Conservation (phyloP, 1,284 basidiomycete species). For the Rhodotorula mucilaginosa region DNA sequence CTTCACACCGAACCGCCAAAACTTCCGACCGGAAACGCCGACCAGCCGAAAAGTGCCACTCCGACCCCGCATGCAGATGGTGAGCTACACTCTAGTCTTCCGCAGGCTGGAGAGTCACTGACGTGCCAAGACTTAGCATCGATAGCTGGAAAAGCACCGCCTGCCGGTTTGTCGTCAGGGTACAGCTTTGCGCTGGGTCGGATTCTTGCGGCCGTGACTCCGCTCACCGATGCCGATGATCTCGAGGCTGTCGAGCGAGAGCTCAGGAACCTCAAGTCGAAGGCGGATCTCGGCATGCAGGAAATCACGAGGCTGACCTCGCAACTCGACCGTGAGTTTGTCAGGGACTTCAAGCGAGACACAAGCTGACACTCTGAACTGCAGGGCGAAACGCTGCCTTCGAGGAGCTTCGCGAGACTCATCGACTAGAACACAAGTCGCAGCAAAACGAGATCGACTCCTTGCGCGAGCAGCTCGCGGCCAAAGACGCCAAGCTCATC, state of each 20-base stretch:
- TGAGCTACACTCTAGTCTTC: no score
- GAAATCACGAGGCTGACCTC: conserved; percentile 70
- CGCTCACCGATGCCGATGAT: conserved; percentile 59
- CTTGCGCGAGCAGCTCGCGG: conserved; percentile 57
- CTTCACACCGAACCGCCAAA: no score
- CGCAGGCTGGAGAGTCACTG: no score
- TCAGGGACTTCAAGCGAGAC: not conserved
- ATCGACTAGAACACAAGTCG: conserved; percentile 70
- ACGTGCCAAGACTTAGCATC: no score
- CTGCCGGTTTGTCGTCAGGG: not conserved
- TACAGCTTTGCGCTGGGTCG: conserved; percentile 4
- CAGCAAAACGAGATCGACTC: conserved; percentile 69
- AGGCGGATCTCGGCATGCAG: conserved; percentile 65
- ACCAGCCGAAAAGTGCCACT: no score
- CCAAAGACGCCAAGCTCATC: conserved; percentile 28
- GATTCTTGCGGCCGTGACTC: not conserved
- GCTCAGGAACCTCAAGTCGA: conserved; percentile 64
- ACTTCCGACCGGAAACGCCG: no score
- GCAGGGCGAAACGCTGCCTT: conserved; percentile 77
- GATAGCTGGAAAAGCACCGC: no score
- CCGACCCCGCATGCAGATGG: no score
- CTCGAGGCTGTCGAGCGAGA: conserved; percentile 67
- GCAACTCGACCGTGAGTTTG: conserved; percentile 65
- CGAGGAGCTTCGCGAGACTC: conserved; percentile 77
- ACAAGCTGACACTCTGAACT: not conserved